phyloP scores from a whole-genome alignment of 2,329 filamentous ascomycete genomes.

The Colletotrichum sp. region DNA sequence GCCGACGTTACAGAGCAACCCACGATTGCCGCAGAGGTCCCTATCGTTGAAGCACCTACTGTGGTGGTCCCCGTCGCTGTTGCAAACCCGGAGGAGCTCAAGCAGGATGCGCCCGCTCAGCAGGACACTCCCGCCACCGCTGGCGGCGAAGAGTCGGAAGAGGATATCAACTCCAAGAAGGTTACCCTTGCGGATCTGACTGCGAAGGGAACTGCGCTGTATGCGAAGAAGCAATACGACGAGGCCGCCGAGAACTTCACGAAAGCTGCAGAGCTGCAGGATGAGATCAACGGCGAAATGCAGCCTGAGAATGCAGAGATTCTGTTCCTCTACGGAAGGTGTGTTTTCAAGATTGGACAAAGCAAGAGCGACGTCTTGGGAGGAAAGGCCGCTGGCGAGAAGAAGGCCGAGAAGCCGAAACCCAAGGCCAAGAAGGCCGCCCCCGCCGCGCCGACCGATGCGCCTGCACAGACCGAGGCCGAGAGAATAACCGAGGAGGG shows the following conservation, averaged over 20 bases:
- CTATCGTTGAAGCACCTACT: conserved; percentile 3
- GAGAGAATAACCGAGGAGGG: conserved; percentile 52
- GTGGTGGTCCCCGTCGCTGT: conserved; percentile 28
- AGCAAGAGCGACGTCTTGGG: conserved; percentile 94
- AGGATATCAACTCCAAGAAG: conserved; percentile 56
- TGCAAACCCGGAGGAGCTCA: conserved; percentile 21
- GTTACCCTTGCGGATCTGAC: conserved; percentile 79
- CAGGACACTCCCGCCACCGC: conserved; percentile 7
- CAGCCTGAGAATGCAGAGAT: conserved; percentile 90
- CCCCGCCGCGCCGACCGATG: conserved; percentile 34
- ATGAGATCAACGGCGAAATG: conserved; percentile 91
- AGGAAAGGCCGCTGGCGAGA: conserved; percentile 71
- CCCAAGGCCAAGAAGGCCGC: conserved; percentile 42
- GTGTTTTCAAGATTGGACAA: conserved; percentile 92
- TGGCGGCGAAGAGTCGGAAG: conserved; percentile 33
- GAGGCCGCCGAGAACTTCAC: conserved; percentile 88
- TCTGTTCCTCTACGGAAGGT: conserved; percentile 92
- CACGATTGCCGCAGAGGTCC: conserved; percentile 20
- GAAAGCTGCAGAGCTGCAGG: conserved; percentile 87
- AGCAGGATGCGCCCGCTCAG: conserved; percentile 14
- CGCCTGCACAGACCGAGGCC: conserved; percentile 38
- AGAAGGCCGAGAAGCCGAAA: conserved; percentile 39
- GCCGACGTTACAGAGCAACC: conserved; percentile 34
- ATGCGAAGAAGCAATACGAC: conserved; percentile 87
- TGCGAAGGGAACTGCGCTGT: conserved; percentile 82